Evolutionary conservation across 2,329 filamentous ascomycete genomes (phyloP).

Genomic region (Fusarium agapanthi): DNA sequence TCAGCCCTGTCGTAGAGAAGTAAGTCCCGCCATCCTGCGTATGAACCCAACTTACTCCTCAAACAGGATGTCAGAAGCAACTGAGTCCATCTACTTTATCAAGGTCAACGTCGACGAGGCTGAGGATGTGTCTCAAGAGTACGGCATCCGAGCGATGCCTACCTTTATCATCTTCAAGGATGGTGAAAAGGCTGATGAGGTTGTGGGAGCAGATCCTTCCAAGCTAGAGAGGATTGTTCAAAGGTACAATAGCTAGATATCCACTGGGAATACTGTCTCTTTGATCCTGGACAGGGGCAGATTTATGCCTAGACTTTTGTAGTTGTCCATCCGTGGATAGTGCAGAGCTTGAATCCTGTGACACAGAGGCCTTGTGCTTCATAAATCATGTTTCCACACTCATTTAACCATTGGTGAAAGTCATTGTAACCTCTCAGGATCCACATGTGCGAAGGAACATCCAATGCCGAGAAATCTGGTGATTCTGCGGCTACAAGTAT

Average conservation of each 20-base stretch:
- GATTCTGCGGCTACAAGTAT: not conserved
- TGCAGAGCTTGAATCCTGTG: not conserved
- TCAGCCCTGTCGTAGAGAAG: not conserved
- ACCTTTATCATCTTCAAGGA: not conserved
- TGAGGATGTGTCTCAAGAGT: not conserved
- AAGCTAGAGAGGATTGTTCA: not conserved
- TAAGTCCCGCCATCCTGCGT: not conserved
- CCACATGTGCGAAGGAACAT: not conserved
- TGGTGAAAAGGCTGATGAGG: not conserved
- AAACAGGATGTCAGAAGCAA: not conserved
- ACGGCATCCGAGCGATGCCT: constrained; percentile 4
- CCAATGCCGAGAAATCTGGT: not conserved
- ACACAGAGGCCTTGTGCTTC: not conserved
- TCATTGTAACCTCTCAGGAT: not conserved
- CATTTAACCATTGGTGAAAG: not conserved
- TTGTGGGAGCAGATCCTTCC: not conserved
- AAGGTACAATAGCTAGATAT: not conserved
- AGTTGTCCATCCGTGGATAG: not conserved
- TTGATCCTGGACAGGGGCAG: not conserved
- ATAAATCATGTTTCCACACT: rapidly evolving
- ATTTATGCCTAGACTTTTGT: not conserved
- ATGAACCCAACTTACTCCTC: not conserved
- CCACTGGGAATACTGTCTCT: not conserved
- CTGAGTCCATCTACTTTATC: not conserved
- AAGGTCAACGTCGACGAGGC: not conserved